Conservation (phyloP, 2,329 filamentous ascomycete genomes). For the Colletotrichum gigasporum region DNA sequence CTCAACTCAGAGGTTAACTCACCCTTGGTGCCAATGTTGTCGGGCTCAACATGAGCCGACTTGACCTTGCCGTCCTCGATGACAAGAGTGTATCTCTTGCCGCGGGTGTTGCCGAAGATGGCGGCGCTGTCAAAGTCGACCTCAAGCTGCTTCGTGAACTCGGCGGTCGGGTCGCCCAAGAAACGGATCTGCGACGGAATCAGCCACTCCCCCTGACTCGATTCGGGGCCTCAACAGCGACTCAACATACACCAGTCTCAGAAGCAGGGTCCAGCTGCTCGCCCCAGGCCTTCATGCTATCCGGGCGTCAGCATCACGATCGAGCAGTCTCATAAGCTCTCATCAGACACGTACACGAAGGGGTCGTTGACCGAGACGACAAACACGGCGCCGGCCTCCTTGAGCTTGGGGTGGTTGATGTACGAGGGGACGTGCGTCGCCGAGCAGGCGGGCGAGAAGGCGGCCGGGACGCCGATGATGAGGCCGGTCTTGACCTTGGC, state of each 20-base stretch:
- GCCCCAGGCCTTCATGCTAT: constrained; percentile 89
- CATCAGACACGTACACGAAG: constrained; percentile 76
- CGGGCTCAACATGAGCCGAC: constrained; percentile 83
- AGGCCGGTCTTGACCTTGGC: constrained; percentile 73
- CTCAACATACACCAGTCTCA: constrained; percentile 75
- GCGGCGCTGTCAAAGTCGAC: constrained; percentile 81
- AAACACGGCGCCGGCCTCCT: constrained; percentile 84
- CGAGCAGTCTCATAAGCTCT: not conserved
- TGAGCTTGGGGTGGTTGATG: constrained; percentile 80
- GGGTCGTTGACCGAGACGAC: constrained; percentile 94
- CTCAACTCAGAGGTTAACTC: constrained; percentile 41
- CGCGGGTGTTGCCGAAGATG: constrained; percentile 83
- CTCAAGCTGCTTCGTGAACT: constrained; percentile 86
- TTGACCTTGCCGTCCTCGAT: constrained; percentile 87
- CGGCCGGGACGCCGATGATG: constrained; percentile 86
- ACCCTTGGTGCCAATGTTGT: constrained; percentile 86
- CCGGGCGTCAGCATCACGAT: constrained; percentile 22
- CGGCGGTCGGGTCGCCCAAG: constrained; percentile 81
- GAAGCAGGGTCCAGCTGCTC: constrained; percentile 78
- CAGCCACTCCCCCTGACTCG: not conserved
- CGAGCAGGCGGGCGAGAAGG: constrained; percentile 71
- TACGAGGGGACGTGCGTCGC: constrained; percentile 83
- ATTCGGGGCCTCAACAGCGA: not conserved
- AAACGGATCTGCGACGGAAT: constrained; percentile 78
- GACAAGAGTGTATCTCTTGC: constrained; percentile 88